phyloP scores from a whole-genome alignment of 768 basidiomycete species.

The Arthromyces matolae region DNA sequence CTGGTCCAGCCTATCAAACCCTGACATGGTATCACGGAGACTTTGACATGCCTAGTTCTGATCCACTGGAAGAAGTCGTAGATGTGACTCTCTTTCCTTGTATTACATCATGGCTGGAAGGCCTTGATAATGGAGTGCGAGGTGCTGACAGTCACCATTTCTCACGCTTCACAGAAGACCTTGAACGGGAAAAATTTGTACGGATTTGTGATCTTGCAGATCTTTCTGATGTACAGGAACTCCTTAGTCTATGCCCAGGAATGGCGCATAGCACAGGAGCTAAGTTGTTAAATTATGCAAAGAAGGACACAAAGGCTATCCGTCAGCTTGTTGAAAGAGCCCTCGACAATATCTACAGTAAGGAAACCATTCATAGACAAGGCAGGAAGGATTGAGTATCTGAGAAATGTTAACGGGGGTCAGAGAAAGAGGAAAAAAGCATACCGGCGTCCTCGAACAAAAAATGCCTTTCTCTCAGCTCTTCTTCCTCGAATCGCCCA shows the following conservation, averaged over 20 bases:
- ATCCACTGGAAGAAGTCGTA: conserved; percentile 5
- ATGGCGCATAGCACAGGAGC: not conserved
- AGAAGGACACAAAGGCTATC: no score
- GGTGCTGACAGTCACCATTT: not conserved
- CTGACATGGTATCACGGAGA: no score
- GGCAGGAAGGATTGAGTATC: conserved; percentile 33
- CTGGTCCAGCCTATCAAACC: not conserved
- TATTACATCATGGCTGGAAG: not conserved
- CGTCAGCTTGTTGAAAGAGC: conserved; percentile 22
- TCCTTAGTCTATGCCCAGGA: not conserved
- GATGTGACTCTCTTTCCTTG: conserved; percentile 5
- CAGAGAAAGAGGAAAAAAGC: no score
- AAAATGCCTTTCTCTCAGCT: no score
- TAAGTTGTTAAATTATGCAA: not conserved
- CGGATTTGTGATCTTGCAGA: not conserved
- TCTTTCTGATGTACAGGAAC: not conserved
- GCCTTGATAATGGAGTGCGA: not conserved
- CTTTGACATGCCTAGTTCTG: conserved; percentile 6
- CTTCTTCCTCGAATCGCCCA: no score
- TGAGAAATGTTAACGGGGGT: no score
- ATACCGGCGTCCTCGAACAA: no score
- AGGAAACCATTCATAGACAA: conserved; percentile 31
- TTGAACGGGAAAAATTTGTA: not conserved
- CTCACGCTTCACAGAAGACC: not conserved
- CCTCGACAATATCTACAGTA: conserved; percentile 21